Conservation (phyloP, 2,329 filamentous ascomycete species). For the Fusarium illudens region DNA sequence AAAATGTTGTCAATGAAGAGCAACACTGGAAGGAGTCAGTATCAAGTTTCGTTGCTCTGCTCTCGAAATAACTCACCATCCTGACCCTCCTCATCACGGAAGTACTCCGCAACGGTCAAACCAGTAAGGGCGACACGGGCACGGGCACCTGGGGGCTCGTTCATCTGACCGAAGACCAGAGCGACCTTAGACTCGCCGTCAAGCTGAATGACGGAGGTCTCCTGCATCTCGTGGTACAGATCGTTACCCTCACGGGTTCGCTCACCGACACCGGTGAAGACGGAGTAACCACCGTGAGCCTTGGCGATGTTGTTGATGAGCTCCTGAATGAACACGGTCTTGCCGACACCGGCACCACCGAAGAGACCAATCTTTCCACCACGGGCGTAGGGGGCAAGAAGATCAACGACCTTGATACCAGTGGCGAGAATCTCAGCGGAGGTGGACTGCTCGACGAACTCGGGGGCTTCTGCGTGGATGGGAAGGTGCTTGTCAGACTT, state of each 20-base stretch:
- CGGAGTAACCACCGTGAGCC: slow-evolving; percentile 99
- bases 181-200: slow-evolving; percentile 99
- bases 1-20: slow-evolving; percentile 99
- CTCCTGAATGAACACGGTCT: slow-evolving; percentile 99
- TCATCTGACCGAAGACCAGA: slow-evolving; percentile 99
- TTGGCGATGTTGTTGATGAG: slow-evolving; percentile 99
- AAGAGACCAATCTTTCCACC: slow-evolving; percentile 99
- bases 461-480: slow-evolving; percentile 93
- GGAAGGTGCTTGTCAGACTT: slow-evolving; percentile 87
- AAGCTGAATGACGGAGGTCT: slow-evolving; percentile 99
- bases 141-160: slow-evolving; percentile 99
- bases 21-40: slow-evolving; percentile 68
- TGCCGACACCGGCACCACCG: slow-evolving; percentile 99
- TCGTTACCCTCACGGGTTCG: slow-evolving; percentile 99
- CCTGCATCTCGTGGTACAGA: slow-evolving; percentile 99
- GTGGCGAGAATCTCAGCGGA: slow-evolving; percentile 96
- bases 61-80: slow-evolving; percentile 68
- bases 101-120: slow-evolving; percentile 82
- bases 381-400: slow-evolving; percentile 98
- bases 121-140: slow-evolving; percentile 98
- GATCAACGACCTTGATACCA: slow-evolving; percentile 99
- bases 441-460: slow-evolving; percentile 95
- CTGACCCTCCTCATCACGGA: slow-evolving; percentile 80
- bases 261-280: slow-evolving; percentile 99
- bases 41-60: neutral